Base-by-base conservation (phyloP, 108 stramenopile species). In the Cyclotella distinguenda region DNA sequence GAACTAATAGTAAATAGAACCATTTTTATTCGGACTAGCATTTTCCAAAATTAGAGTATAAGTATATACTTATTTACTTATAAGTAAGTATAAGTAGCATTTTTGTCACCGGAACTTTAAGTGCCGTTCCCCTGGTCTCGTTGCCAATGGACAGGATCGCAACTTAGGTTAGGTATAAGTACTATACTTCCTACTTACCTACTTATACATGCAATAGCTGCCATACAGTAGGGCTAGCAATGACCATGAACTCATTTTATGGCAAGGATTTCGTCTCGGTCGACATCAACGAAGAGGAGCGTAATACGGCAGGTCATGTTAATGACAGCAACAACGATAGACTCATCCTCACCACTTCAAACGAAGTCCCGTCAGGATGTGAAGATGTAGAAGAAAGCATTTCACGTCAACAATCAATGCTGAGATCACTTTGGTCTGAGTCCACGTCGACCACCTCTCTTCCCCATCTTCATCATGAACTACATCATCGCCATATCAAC, bases 401-500 rank as follows among this genome's bases (percentile, higher is more conserved):
- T 16, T 25, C 28, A 7, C 55, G 47, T 5, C 60, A 62, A 18
- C 35, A 60, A 43, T 70, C 72, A 9, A 48, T 74, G 18, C 39
- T 74, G 11, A 57, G 54, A 52, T 38, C 64, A 4, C 51, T 74
- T 0, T 74, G 72, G 72, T 52, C 57, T 44, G 72, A 74, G 64
- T 64, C 72, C 59, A 66, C 72, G 15, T 74, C 72, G 4, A 74
- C 72, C 13, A 66, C 72, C 4, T 52, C 65, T 32, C 18, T 74
- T 4, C 72, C 68, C 18, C 48, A 26, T 9, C 62, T 47, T 21
- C 59, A 66, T 54, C 43, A 50, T 31, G 33, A 60, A 3, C 56
- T 65, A 64, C 72, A 66, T 28, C 63, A 60, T 25, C 63, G 57
- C 26, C 58, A 54, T 15, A 39, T 38, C 3, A 35, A 44, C 30